These are phyloP conservation scores for Mucor ambiguus DNA, from an alignment of 371 early-diverging fungal genomes.

Conservation along the genomic window DNA sequence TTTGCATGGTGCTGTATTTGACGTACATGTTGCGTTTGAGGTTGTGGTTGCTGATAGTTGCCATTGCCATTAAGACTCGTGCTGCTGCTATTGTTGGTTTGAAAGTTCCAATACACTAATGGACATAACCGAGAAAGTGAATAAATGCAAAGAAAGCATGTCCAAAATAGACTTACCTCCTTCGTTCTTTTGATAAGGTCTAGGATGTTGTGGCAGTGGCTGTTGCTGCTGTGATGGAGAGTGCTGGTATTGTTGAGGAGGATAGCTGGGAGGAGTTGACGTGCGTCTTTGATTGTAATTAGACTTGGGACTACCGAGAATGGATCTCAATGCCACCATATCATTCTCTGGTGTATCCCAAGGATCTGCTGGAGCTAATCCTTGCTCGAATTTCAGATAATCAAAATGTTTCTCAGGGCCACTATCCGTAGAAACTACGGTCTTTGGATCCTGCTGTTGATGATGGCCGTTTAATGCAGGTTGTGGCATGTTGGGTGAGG, in stretches of 20 bases:
- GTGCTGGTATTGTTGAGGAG: conserved; percentile 7
- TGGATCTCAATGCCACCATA: conserved; percentile 53
- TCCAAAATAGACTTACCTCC: conserved; percentile 16
- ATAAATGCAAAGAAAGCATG: too few relatives aligned
- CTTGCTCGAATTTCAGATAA: conserved; percentile 72
- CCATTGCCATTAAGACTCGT: neutral
- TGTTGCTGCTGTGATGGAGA: conserved; percentile 15
- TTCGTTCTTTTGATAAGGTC: conserved; percentile 30
- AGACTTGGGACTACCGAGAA: conserved; percentile 33
- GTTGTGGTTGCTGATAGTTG: conserved; percentile 14
- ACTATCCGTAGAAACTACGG: neutral
- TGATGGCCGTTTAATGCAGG: neutral
- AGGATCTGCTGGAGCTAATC: conserved; percentile 70
- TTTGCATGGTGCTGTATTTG: neutral
- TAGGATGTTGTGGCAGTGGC: conserved; percentile 13
- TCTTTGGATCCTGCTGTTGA: neutral
- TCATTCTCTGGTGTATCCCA: conserved; percentile 70
- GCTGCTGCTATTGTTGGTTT: neutral
- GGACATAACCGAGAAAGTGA: neutral
- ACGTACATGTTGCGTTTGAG: neutral
- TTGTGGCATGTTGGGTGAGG: conserved; percentile 9
- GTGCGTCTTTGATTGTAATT: conserved; percentile 9
- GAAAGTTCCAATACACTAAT: conserved; percentile 25
- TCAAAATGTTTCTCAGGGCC: conserved; percentile 42
- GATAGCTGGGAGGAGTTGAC: conserved; percentile 11